Evolutionary conservation across 495 filamentous ascomycete genomes (phyloP), one percentile per base, ranked within the genome.

Genomic region (Letharia lupina): DNA sequence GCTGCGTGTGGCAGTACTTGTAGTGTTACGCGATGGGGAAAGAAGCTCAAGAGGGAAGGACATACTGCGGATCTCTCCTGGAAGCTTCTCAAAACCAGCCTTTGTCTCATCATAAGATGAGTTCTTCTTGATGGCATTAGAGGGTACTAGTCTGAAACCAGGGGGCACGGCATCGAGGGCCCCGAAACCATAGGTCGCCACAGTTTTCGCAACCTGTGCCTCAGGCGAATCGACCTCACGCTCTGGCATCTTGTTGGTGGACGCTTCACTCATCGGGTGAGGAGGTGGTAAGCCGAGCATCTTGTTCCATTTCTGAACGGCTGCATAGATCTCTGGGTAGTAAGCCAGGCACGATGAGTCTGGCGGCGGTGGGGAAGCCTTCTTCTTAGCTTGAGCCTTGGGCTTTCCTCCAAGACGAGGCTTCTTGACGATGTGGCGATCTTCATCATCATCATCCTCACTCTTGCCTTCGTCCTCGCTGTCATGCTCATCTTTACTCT

Each of bases 61-160:
- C 33, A 4, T 57, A 57, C 54, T 74, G 9, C 77, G 76, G 18
- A 79, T 64, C 62, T 79, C 77, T 5, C 70, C 56, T 2, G 77
- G 75, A 6, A 78, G 68, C 60, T 72, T 66, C 44, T 72, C 68
- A 65, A 77, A 77, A 6, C 75, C 75, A 20, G 23, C 65, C 50
- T 63, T 71, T 47, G n/a, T 63, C 33, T 31, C 45, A 39, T 73
- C 66, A 33, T 33, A 66, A 48, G 48, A 39, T 3, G 16, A 20
- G 18, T 69, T 61, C 23, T 61, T 61, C 31, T 57, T 61, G 44
- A 40, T 60, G 33, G 12, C 28, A 23, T 28, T 28, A 28, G 23
- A 28, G 23, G 23, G 23, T 28, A 28, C 23, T 28, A 28, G 23
- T 28, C 23, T 28, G 23, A 28, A 28, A 28, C 23, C 23, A 28